Percentiles rank a stretch among this genome's conserved stretches.
phyloP scores from a whole-genome alignment of 352 stramenopile genomes.

The Pseudoperonospora humuli region DNA sequence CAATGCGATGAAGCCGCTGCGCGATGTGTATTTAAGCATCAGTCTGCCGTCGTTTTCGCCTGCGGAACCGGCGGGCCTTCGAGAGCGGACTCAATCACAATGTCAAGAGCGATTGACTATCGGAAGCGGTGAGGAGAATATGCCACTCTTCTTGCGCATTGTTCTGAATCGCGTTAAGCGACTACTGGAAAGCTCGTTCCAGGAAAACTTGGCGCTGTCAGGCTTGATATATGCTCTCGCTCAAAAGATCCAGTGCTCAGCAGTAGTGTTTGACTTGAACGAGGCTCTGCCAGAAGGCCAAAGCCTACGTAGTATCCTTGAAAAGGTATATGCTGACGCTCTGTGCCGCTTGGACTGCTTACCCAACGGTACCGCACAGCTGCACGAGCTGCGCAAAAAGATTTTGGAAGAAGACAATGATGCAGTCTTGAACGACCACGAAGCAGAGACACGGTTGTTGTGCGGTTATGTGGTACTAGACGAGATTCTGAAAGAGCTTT shows the following conservation, averaged over 20 bases:
- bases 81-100: constrained; percentile 21
- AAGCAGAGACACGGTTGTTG: constrained; percentile 54
- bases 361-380: constrained; percentile 32
- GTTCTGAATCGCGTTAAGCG: constrained; percentile 68
- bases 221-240: constrained; percentile 67
- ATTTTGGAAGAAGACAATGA: constrained; percentile 68
- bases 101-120: constrained; percentile 9
- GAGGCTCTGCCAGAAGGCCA: constrained; percentile 32
- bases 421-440: constrained; percentile 46
- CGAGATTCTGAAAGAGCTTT: constrained; percentile 82
- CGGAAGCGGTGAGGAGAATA: constrained; percentile 8
- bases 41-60: constrained; percentile 63
- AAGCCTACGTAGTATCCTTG: constrained; percentile 68
- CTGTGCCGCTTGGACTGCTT: constrained; percentile 51
- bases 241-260: constrained; percentile 43
- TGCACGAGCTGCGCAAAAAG: constrained; percentile 51
- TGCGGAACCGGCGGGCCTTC: constrained; percentile 26
- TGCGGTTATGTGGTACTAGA: constrained; percentile 77
- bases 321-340: constrained; percentile 71
- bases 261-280: constrained; percentile 47
- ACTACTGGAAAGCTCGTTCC: constrained; percentile 73
- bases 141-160: constrained; percentile 63
- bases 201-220: constrained; percentile 77
- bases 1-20: constrained; percentile 60
- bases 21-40: constrained; percentile 59